Conservation (phyloP, 495 filamentous ascomycete species). For the Hypoxylon lienhwacheense region DNA sequence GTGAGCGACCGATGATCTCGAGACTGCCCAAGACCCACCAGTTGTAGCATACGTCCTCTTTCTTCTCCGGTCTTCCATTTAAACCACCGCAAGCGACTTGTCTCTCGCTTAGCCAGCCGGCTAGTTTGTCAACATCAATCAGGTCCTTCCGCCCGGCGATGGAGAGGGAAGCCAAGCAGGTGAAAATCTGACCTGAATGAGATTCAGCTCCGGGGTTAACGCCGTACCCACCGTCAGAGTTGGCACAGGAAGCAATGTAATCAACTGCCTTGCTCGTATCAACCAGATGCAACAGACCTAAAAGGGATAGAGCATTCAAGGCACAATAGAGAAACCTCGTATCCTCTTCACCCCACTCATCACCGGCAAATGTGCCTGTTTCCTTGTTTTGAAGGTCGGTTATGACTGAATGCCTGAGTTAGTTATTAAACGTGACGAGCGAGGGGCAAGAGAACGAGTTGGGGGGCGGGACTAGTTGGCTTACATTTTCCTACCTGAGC, state of each 20-base stretch:
- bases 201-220: conserved; percentile 86
- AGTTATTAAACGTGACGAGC: conserved; percentile 21
- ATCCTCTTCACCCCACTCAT: conserved; percentile 95
- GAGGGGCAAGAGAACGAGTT: neutral
- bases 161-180: conserved; percentile 84
- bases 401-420: conserved; percentile 62
- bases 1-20: conserved; percentile 80
- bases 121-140: conserved; percentile 79
- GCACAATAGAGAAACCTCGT: conserved; percentile 92
- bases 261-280: conserved; percentile 77
- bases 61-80: conserved; percentile 93
- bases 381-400: conserved; percentile 75
- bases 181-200: conserved; percentile 91
- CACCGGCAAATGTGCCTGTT: conserved; percentile 86
- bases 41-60: conserved; percentile 96
- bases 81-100: conserved; percentile 85
- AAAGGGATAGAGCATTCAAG: conserved; percentile 80
- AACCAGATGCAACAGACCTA: conserved; percentile 68
- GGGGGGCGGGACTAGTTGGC: conserved; percentile 28
- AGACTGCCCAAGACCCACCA: conserved; percentile 96
- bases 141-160: conserved; percentile 82
- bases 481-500: conserved; percentile 73
- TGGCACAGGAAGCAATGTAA: conserved; percentile 78
- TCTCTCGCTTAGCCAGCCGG: conserved; percentile 88
- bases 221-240: conserved; percentile 93